Evolutionary conservation across 768 basidiomycete genomes (phyloP).

Genomic region (Suillus subaureus): DNA sequence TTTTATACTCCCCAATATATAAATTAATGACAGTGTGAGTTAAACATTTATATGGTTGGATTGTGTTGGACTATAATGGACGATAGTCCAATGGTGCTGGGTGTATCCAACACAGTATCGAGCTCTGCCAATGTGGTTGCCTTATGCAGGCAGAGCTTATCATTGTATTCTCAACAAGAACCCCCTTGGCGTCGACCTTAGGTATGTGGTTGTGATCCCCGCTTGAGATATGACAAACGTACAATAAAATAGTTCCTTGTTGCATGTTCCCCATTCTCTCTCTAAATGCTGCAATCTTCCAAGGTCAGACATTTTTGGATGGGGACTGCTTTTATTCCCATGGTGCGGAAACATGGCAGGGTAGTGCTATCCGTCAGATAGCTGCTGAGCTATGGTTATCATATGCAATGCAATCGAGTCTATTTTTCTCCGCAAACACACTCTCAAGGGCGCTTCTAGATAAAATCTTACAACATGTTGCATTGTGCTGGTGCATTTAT

Average conservation of each 20-base stretch:
- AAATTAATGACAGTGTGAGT: not conserved
- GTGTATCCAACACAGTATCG: not conserved
- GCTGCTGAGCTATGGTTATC: not conserved
- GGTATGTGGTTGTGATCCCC: not conserved
- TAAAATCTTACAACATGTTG: not conserved
- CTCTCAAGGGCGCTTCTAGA: not conserved
- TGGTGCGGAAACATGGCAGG: not conserved
- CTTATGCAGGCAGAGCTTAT: too few species aligned
- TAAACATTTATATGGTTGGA: not conserved
- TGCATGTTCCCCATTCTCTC: not conserved
- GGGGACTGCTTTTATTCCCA: not conserved
- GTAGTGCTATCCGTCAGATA: not conserved
- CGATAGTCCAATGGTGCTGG: not conserved
- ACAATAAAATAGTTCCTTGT: not conserved
- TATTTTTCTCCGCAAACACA: not conserved
- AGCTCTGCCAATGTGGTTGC: too few species aligned
- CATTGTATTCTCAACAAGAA: not conserved
- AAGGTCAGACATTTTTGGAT: not conserved
- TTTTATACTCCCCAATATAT: not conserved
- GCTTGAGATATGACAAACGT: not conserved
- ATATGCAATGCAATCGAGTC: not conserved
- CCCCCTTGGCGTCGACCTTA: not conserved
- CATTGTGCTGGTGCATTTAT: not conserved
- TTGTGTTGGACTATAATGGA: slow-evolving; percentile 2
- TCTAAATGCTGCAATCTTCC: not conserved